phyloP scores from a whole-genome alignment of 1,139 yeast genomes.

The Wickerhamomyces sp. region DNA sequence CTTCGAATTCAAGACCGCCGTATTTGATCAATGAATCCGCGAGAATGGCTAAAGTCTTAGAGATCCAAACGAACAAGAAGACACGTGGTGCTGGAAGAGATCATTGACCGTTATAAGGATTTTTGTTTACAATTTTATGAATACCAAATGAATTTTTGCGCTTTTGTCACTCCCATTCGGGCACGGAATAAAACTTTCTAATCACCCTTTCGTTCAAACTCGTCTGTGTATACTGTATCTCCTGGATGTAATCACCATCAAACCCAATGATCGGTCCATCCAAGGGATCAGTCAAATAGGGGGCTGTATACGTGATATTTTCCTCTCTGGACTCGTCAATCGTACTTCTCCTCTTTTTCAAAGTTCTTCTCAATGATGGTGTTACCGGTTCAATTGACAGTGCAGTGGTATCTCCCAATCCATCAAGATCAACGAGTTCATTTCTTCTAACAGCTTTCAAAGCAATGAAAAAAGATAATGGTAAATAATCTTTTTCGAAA shows the following conservation, averaged over 20 bases:
- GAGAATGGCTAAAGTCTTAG: no score
- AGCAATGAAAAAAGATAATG: conserved; percentile 57
- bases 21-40: no score
- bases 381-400: neutral
- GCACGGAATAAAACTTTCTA: conserved; percentile 13
- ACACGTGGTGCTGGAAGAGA: no score
- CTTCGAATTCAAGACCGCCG: no score
- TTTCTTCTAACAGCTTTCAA: conserved; percentile 43
- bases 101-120: neutral
- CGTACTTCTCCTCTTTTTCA: conserved; percentile 33
- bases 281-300: conserved; percentile 51
- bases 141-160: no score
- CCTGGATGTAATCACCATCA: conserved; percentile 53
- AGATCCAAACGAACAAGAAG: no score
- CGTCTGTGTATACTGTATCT: conserved; percentile 45
- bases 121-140: no score
- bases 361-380: conserved; percentile 5
- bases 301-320: conserved; percentile 64
- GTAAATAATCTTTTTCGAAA: conserved; percentile 55
- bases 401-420: neutral
- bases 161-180: conserved; percentile 44
- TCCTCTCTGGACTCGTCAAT: conserved; percentile 65
- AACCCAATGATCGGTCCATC: conserved; percentile 78
- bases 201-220: conserved; percentile 37
- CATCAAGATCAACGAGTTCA: conserved; percentile 1